Evolutionary conservation across 306 rosid species (phyloP), one percentile per base, ranked within the genome.

Genomic region (Fragaria iinumae): DNA sequence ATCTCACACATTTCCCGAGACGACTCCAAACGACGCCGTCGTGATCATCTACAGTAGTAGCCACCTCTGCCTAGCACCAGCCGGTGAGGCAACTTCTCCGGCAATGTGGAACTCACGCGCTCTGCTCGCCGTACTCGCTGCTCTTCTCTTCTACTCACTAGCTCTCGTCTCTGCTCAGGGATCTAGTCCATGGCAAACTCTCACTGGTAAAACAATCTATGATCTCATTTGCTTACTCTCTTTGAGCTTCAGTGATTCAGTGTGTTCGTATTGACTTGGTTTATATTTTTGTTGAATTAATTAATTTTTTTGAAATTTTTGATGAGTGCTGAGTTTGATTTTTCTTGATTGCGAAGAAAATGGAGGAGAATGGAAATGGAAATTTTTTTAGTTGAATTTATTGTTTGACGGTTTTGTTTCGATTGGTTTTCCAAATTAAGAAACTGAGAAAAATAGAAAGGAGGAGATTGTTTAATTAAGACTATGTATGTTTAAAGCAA

Each of bases 111-210:
- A 69, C 74, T 82, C 88, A 72, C 88, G 94, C 88, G 82, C 89
- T 84, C 67, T 77, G 18, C 43, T 71, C 64, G 32, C 25, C 23
- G 5, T 83, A 13, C 81, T 88, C 5, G 43, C 72, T 68, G 80
- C 89, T n/a, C 77, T 87, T 73, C 87, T 91, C 48, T 83, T 32
- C 18, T 36, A 82, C 77, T 84, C 76, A 11, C 56, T 84, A 18
- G 76, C 81, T 43, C 79, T 79, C 67, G 97, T 90, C 66, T 88
- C 91, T 45, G 97, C 97, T 86, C 90, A 89, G 92, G 80, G 92
- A 89, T 89, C 97, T 83, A 41, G 63, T 76, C 71, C 4, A 34
- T 95, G 96, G 98, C 79, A 82, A 25, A 92, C 98, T 13, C 93
- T 92, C 55, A 29, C 9, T 2, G 97, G 98, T 95, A 71, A 13